These are phyloP conservation scores for Coelastrella sp. DNA, from an alignment of 139 green algal genomes.

Conservation along the genomic window DNA sequence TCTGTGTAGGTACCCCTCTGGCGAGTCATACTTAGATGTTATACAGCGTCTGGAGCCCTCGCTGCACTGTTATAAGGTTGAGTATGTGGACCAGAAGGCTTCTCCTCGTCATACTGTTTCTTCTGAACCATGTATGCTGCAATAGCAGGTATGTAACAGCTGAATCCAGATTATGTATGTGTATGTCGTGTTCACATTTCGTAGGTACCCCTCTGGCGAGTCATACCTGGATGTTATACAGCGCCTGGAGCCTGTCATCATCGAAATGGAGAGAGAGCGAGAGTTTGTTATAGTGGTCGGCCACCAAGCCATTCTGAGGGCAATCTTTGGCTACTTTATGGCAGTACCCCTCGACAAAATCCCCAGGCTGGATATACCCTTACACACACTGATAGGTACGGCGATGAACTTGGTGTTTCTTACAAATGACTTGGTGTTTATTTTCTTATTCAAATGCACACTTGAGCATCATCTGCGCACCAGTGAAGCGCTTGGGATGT, in stretches of 20 bases:
- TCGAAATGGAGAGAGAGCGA: slow-evolving; percentile 91
- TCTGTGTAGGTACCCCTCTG: slow-evolving; percentile 80
- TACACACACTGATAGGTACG: slow-evolving; percentile 65
- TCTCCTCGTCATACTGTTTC: too few relatives aligned
- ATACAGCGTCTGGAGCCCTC: slow-evolving; percentile 91
- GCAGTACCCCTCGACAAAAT: slow-evolving; percentile 58
- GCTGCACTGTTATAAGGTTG: slow-evolving; percentile 44
- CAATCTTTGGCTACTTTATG: slow-evolving; percentile 93
- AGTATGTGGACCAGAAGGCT: neutral
- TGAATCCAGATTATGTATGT: too few relatives aligned
- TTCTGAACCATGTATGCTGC: slow-evolving; percentile 67
- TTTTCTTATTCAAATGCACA: too few relatives aligned
- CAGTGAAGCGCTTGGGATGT: too few relatives aligned
- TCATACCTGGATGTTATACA: slow-evolving; percentile 95
- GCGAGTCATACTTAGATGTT: slow-evolving; percentile 94
- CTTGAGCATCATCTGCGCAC: too few relatives aligned
- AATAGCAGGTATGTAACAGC: too few relatives aligned
- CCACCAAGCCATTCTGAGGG: slow-evolving; percentile 89
- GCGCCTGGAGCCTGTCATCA: slow-evolving; percentile 91
- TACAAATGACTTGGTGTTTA: neutral
- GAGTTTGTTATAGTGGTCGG: slow-evolving; percentile 86
- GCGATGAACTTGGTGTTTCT: slow-evolving; percentile 67
- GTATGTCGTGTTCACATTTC: too few relatives aligned
- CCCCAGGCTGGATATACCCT: slow-evolving; percentile 73
- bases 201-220: slow-evolving; percentile 89